Base-by-base conservation (phyloP, 371 early-diverging fungal genomes). In the Gilbertella persicaria region DNA sequence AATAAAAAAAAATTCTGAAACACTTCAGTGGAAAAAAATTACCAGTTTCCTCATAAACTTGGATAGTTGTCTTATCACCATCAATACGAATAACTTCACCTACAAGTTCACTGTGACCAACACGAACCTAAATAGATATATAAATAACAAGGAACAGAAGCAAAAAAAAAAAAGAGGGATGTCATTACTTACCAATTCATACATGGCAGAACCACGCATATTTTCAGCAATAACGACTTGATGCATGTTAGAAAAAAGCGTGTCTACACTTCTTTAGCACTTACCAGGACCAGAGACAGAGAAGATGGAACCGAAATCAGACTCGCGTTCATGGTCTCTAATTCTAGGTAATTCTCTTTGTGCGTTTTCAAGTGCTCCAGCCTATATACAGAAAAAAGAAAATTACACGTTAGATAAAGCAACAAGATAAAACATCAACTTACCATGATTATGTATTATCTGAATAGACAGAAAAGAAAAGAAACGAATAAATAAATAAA, bases 21-120 rank as follows among this genome's bases (percentile, higher is more conserved):
- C 44, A 47, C 23, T 46, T 45, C 38, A 21, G 40, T 26, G 35
- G 21, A 45, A 24, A 35, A 43, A 26, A 33, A 72, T 57, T 79
- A 91, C 95, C 87, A 48, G 99, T 99, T 78, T 99, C 99, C 73
- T 99, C 99, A 85, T 99, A 99, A 19, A 99, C 99, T 79, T 99
- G 99, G 58, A 99, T 94, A 25, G 99, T 99, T 16, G 96, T 94
- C 78, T 96, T 98, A 75, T 99, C 98, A 53, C 92, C 91, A 42
- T 99, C 99, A 54, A 99, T 96, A 79, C 97, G 94, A 72, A 99
- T 99, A 62, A 99, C 99, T 82, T 99, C 99, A 57, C 99, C 99
- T 30, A 99, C 92, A 48, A 99, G 85, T 57, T 96, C 98, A 62
- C 86, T 79, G 73, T 96, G 92, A 50, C 99, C 99, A 21, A 99